Base-by-base conservation (phyloP, 176 grass and related monocot species). In the Phyllostachys edulis region DNA sequence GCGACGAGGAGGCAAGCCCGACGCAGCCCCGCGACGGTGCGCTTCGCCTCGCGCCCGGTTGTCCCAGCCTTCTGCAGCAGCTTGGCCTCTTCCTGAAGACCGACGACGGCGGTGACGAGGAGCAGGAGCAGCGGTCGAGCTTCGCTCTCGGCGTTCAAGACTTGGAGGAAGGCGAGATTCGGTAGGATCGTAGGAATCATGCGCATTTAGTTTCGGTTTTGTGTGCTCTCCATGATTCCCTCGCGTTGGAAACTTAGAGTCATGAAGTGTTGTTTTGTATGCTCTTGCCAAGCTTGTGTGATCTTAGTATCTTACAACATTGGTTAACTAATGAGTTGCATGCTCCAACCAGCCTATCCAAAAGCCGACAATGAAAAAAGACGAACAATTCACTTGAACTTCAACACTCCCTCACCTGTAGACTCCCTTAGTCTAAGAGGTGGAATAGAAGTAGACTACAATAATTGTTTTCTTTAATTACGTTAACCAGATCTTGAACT, bases 101-200 rank as follows among this genome's bases (percentile, higher is more conserved):
- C 2, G 77, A 69, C 27, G 54, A 7, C 0, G 50, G 4, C 45
- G 8, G 18, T n/a, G 51, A 14, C 9, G 75, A 34, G 4, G 73
- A 71, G 27, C 9, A 60, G 21, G 16, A 85, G 46, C 18, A 37
- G 57, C 18, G 8, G 37, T 29, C 14, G 37, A 23, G 20, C 12
- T 41, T 44, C 13, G 56, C 20, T 63, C 38, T 3, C 6, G 49
- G 32, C 36, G 42, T 17, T 2, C 23, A 51, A 24, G 83, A 85
- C 6, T 17, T 71, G 11, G 83, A 90, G 46, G 83, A 86, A 34
- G 88, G 88, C 7, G 83, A 90, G 71, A 82, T 90, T 51, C 45
- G 38, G 47, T 49, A 49, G 47, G 47, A 49, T 49, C 1, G n/a
- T 65, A 65, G 24, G 26, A 64, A 7, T 0, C 9, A 41, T 41